Percentiles rank a stretch among this genome's conserved stretches.
These are phyloP conservation scores for Aspergillus haitiensis DNA, from an alignment of 495 filamentous ascomycete genomes.

Conservation along the genomic window DNA sequence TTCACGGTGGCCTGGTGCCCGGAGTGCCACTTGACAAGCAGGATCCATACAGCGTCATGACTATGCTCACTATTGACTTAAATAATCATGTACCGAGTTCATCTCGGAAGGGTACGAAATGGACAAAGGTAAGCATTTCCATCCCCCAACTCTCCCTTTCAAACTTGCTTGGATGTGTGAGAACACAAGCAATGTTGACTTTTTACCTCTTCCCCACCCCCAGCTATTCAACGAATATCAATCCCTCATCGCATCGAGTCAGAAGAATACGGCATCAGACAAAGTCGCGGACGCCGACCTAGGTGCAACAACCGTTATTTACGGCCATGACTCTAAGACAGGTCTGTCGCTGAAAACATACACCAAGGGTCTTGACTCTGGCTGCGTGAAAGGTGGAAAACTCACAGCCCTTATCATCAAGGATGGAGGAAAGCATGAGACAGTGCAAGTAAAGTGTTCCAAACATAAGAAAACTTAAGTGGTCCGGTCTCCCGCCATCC, in stretches of 20 bases:
- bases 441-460: conserved; percentile 12
- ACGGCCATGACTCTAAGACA: conserved; percentile 79
- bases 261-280: conserved; percentile 18
- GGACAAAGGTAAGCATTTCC: conserved; percentile 58
- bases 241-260: conserved; percentile 31
- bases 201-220: background rate
- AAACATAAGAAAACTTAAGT: background rate
- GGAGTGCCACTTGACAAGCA: conserved; percentile 68
- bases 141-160: background rate
- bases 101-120: conserved; percentile 57
- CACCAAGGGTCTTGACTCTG: conserved; percentile 81
- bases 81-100: conserved; percentile 62
- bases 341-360: conserved; percentile 68
- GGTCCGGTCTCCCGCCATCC: background rate
- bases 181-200: background rate
- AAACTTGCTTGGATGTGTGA: background rate
- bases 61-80: conserved; percentile 78
- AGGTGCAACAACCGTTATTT: conserved; percentile 61
- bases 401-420: conserved; percentile 78
- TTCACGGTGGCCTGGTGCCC: conserved; percentile 83
- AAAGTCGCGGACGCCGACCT: conserved; percentile 18
- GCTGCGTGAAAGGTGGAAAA: conserved; percentile 71
- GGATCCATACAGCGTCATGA: conserved; percentile 82
- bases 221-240: conserved; percentile 62
- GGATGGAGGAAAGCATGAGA: conserved; percentile 38